Evolutionary conservation across 495 filamentous ascomycete species (phyloP), one percentile per base, ranked within the genome.

Genomic region (Friedmanniomyces endolithicus): DNA sequence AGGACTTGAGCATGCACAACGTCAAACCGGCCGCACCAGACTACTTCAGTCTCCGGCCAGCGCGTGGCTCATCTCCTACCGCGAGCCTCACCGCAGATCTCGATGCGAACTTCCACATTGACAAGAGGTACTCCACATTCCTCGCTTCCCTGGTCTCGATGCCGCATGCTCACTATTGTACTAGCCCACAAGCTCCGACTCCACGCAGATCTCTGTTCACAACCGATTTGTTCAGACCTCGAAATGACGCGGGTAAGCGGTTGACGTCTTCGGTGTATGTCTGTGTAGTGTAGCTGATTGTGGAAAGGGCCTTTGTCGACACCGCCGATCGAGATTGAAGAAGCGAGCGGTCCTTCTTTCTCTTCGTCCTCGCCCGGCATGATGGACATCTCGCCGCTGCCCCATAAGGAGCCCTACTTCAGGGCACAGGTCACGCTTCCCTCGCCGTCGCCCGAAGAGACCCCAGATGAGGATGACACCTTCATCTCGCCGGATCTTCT

Each of bases 301-400:
- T 22, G 59, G 57, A 50, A 64, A 70, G 87, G 86, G 63, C 77
- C 75, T 62, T 75, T 86, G 64, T 88, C 84, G 11, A 95, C 92
- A n/a, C 89, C 92, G 48, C 87, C 88, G 12, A 72, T 89, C 25
- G 82, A 67, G 49, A 64, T 60, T 55, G 87, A 87, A 65, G 77
- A 75, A 60, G 76, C 85, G 64, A 92, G 83, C 8, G 96, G 90
- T 7, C 90, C 92, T 46, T 87, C 87, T 11, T 74, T 90, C 17
- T 84, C 83, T 39, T 78, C 82, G 1, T 94, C 90, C 11, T 96
- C 92, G 7, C 90, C 90, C 11, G 77, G 75, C 14, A 72, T 75
- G 34, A 96, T 97, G 89, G 94, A 97, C 61, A 83, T 95, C 71
- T 95, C 90, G 20, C 92, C 92, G 12, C 70, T 97, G 37, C 92